These are phyloP conservation scores for Ambrosiella xylebori DNA, from an alignment of 2,329 filamentous ascomycete species.

Conservation along the genomic window DNA sequence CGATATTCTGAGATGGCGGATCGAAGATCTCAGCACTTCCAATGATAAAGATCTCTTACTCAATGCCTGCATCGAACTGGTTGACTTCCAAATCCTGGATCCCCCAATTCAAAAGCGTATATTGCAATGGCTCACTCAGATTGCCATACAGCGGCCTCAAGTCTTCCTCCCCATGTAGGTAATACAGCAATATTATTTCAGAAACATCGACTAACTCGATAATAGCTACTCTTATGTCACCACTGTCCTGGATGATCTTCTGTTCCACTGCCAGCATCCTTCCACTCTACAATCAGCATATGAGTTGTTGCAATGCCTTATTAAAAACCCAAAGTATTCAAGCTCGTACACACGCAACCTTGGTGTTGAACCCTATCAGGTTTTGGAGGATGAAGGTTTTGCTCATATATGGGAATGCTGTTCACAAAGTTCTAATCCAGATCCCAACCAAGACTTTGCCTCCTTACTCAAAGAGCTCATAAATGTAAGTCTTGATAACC, in stretches of 20 bases:
- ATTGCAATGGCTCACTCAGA: conserved; percentile 40
- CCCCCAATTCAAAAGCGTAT: conserved; percentile 42
- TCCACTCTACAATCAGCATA: conserved; percentile 44
- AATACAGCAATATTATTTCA: background rate
- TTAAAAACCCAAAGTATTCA: conserved; percentile 36
- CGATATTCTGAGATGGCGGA: conserved; percentile 23
- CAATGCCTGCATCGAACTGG: conserved; percentile 44
- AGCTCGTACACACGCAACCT: conserved; percentile 29
- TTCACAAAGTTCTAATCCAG: conserved; percentile 31
- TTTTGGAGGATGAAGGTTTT: conserved; percentile 45
- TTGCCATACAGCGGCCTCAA: conserved; percentile 35
- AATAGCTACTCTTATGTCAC: conserved; percentile 38
- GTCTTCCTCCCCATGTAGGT: conserved; percentile 43
- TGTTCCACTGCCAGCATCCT: conserved; percentile 46
- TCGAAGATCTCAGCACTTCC: conserved; percentile 29
- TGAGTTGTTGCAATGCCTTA: conserved; percentile 37
- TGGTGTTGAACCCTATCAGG: conserved; percentile 32
- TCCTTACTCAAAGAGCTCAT: conserved; percentile 40
- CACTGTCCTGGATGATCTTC: conserved; percentile 40
- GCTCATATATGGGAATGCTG: conserved; percentile 43
- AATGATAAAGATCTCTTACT: conserved; percentile 46
- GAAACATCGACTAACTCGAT: conserved; percentile 12
- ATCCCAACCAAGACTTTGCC: conserved; percentile 31
- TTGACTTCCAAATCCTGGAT: conserved; percentile 49
- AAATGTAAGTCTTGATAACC: conserved; percentile 23